phyloP scores from a whole-genome alignment of 75 land plant species.

The Pinus albicaulis region DNA sequence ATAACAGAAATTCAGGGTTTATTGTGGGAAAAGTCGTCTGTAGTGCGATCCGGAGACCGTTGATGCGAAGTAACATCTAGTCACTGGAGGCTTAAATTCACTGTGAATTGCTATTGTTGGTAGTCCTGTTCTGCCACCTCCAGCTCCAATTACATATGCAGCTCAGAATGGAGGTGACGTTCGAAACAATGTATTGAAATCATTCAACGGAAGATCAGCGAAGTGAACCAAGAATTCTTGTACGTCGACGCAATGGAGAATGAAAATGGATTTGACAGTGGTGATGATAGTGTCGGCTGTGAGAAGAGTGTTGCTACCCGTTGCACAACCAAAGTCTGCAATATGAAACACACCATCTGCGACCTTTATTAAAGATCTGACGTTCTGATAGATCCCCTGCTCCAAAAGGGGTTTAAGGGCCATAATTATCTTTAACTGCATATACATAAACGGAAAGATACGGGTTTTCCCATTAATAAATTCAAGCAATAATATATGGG shows the following conservation, averaged over 20 bases:
- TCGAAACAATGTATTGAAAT: no score
- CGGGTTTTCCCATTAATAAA: no score
- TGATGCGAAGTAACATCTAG: not conserved
- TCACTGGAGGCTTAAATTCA: no score
- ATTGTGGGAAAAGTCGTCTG: not conserved
- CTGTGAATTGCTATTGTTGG: not conserved
- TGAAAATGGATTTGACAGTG: no score
- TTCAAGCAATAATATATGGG: not conserved
- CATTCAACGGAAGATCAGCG: not conserved
- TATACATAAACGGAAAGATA: not conserved
- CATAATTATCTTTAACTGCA: conserved; percentile 5
- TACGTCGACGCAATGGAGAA: not conserved
- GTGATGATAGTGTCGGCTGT: not conserved
- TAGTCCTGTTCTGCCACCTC: not conserved
- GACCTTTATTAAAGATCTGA: not conserved
- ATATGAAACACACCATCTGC: conserved; percentile 6
- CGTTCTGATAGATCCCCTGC: not conserved
- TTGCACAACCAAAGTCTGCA: conserved; percentile 17
- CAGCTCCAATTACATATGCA: no score
- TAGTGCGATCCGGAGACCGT: not conserved
- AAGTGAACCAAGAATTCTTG: not conserved
- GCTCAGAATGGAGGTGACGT: not conserved
- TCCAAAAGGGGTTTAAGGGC: conserved; percentile 7
- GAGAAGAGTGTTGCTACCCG: not conserved
- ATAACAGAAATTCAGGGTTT: not conserved